A percentile compares a stretch with the other conserved stretches of the same genome.
These are phyloP conservation scores for Pseudotsuga menziesii DNA, from an alignment of 75 land plant species.

Conservation along the genomic window DNA sequence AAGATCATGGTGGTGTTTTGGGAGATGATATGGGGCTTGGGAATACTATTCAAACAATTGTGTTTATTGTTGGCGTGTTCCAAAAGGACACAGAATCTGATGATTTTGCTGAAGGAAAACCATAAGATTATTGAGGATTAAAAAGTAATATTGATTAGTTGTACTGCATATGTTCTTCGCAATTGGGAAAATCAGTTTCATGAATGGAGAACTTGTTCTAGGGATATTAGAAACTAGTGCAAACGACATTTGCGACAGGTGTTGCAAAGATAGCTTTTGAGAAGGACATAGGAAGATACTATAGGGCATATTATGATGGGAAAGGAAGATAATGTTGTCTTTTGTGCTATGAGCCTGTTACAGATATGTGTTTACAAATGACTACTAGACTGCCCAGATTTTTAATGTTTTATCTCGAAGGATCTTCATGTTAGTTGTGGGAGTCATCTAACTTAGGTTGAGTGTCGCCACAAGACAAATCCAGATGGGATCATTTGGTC, in stretches of 20 bases:
- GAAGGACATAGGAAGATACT: slow-evolving; percentile 93
- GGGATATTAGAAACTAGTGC: slow-evolving; percentile 51
- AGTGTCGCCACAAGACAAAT: slow-evolving; percentile 77
- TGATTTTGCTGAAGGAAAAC: background rate
- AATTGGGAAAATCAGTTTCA: slow-evolving; percentile 96
- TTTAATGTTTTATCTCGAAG: slow-evolving; percentile 77
- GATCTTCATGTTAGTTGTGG: slow-evolving; percentile 91
- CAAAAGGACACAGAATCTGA: slow-evolving; percentile 38
- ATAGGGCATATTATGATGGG: slow-evolving; percentile 98
- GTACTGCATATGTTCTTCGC: slow-evolving; percentile 84
- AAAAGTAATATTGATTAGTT: slow-evolving; percentile 58
- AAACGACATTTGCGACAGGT: slow-evolving; percentile 66
- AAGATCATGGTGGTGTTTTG: no score
- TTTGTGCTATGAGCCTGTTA: slow-evolving; percentile 91
- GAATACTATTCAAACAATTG: slow-evolving; percentile 89
- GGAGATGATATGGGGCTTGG: slow-evolving; percentile 91
- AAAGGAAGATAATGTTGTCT: slow-evolving; percentile 95
- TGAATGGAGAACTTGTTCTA: slow-evolving; percentile 78
- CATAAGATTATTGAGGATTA: slow-evolving; percentile 8
- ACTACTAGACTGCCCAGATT: slow-evolving; percentile 74
- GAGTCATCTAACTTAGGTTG: slow-evolving; percentile 71
- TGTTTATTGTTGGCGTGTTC: no score
- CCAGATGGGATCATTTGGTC: slow-evolving; percentile 91
- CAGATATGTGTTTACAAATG: slow-evolving; percentile 85
- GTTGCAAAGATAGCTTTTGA: slow-evolving; percentile 55